Conservation (phyloP, 352 stramenopile genomes). For the Pythium aquatile region DNA sequence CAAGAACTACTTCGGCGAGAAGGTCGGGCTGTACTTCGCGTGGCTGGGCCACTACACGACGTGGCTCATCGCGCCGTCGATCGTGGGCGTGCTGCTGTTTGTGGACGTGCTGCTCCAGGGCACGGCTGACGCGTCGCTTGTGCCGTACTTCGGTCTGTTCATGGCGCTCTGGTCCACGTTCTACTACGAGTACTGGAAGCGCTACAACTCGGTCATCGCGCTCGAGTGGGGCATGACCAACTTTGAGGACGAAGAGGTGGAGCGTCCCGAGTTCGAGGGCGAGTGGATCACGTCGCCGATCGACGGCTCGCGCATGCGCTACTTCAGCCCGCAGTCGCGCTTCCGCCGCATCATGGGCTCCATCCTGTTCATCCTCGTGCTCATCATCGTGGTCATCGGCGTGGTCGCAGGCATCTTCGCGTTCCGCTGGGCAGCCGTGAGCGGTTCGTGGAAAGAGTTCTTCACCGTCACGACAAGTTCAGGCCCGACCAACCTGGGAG, state of each 20-base stretch:
- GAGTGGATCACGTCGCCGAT: constrained; percentile 70
- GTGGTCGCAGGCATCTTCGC: constrained; percentile 72
- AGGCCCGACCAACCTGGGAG: constrained; percentile 32
- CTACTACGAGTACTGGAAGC: constrained; percentile 86
- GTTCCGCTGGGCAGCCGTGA: constrained; percentile 64
- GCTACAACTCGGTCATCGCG: constrained; percentile 63
- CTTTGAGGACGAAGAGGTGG: constrained; percentile 71
- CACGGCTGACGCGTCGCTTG: constrained; percentile 54
- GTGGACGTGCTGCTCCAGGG: constrained; percentile 68
- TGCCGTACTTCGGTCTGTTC: constrained; percentile 80
- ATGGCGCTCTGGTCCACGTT: constrained; percentile 82
- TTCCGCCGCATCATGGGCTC: constrained; percentile 72
- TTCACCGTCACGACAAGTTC: constrained; percentile 48
- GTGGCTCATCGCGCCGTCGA: constrained; percentile 91
- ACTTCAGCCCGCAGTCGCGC: constrained; percentile 66
- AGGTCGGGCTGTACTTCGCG: constrained; percentile 97
- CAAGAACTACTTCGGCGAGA: constrained; percentile 83
- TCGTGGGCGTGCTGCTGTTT: constrained; percentile 89
- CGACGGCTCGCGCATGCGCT: constrained; percentile 70
- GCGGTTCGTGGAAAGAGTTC: constrained; percentile 47
- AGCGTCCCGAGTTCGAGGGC: constrained; percentile 71
- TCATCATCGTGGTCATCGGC: constrained; percentile 67
- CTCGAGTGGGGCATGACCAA: constrained; percentile 75
- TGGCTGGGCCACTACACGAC: constrained; percentile 95
- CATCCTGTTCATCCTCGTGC: constrained; percentile 67